Percentiles rank a stretch among this genome's conserved stretches.
phyloP scores from a whole-genome alignment of 2,329 filamentous ascomycete genomes.

The Cladosporium phlei region DNA sequence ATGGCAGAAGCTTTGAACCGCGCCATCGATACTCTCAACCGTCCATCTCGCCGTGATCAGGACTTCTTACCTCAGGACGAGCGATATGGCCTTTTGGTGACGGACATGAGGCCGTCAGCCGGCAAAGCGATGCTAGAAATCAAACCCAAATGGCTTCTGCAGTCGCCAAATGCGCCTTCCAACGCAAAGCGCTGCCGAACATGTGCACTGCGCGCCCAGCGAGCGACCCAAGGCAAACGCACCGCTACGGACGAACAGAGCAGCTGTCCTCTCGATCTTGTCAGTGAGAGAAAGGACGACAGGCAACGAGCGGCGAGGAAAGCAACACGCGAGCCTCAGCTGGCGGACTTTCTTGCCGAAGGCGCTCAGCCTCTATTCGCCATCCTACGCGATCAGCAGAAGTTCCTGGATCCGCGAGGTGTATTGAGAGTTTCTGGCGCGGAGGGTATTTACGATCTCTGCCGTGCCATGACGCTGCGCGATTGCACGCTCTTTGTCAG shows the following conservation, averaged over 20 bases:
- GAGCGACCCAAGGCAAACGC: constrained; percentile 22
- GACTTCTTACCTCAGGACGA: constrained; percentile 27
- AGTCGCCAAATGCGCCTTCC: constrained; percentile 42
- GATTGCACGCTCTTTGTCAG: constrained; percentile 45
- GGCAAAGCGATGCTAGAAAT: constrained; percentile 35
- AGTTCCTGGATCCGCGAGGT: constrained; percentile 35
- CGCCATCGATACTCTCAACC: constrained; percentile 18
- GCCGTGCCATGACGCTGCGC: constrained; percentile 44
- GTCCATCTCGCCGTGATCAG: constrained; percentile 22
- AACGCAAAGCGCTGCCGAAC: constrained; percentile 41
- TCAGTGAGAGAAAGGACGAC: constrained; percentile 27
- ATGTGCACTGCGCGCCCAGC: constrained; percentile 40
- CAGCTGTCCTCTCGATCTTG: constrained; percentile 38
- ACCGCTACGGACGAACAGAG: constrained; percentile 31
- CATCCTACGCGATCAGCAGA: constrained; percentile 35
- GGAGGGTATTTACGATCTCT: constrained; percentile 22
- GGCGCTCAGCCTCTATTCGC: constrained; percentile 35
- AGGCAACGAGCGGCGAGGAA: constrained; percentile 21
- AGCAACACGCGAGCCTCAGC: constrained; percentile 21
- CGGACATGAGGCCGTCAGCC: constrained; percentile 30
- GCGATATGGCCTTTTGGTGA: constrained; percentile 29
- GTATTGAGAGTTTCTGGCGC: constrained; percentile 19
- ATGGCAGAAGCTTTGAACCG: constrained; percentile 23
- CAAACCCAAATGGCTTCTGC: constrained; percentile 47
- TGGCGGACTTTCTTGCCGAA: constrained; percentile 25